Conservation (phyloP, 2,329 filamentous ascomycete genomes). For the Lasiodiplodia sp. region DNA sequence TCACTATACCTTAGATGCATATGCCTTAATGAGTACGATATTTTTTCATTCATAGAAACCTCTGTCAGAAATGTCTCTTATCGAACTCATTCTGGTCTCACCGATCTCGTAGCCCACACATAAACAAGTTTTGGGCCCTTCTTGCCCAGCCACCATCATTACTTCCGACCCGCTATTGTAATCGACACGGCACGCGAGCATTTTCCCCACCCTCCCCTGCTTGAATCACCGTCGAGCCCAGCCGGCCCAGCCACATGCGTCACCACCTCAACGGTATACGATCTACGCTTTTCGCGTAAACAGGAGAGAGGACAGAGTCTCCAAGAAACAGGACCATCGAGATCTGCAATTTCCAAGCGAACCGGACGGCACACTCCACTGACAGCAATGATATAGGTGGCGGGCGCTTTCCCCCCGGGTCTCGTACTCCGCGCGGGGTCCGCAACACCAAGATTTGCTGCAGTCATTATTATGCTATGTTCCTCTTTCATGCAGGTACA, state of each 20-base stretch:
- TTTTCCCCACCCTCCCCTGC: not conserved
- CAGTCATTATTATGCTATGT: no score
- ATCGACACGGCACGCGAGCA: not conserved
- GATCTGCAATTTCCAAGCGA: no score
- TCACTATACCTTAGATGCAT: constrained; percentile 4
- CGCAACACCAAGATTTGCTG: no score
- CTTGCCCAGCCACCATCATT: not conserved
- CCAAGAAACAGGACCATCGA: no score
- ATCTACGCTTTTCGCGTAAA: not conserved
- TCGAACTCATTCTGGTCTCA: not conserved
- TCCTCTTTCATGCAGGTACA: no score
- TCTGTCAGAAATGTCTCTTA: not conserved
- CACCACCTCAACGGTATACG: not conserved
- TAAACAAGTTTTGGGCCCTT: not conserved
- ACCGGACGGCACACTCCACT: no score
- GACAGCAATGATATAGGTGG: no score
- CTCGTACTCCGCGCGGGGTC: no score
- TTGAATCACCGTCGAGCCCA: not conserved
- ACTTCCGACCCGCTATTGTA: not conserved
- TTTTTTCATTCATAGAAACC: not conserved
- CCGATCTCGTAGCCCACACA: not conserved
- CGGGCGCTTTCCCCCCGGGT: no score
- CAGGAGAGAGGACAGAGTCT: no score
- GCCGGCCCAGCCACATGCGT: constrained; percentile 2
- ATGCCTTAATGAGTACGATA: constrained; percentile 2